Evolutionary conservation across 106 monocot species (phyloP).

Genomic region (Cymbidium sinense): DNA sequence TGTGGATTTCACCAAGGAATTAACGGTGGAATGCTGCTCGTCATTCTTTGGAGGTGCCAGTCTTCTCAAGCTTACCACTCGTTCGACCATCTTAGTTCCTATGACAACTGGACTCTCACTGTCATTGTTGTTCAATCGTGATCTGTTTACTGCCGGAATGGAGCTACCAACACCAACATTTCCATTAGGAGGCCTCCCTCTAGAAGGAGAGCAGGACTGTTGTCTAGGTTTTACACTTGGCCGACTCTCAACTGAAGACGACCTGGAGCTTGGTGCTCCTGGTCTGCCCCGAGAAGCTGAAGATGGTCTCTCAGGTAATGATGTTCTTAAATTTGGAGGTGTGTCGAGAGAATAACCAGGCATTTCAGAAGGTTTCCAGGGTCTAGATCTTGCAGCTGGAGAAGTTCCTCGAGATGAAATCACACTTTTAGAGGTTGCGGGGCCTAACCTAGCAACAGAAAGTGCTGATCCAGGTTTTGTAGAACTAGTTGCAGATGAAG

Average conservation of each 20-base stretch:
- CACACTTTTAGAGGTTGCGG: slow-evolving; percentile 17
- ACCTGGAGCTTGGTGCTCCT: slow-evolving; percentile 54
- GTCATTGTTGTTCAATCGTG: slow-evolving; percentile 27
- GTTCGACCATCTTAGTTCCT: slow-evolving; percentile 82
- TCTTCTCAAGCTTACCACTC: slow-evolving; percentile 62
- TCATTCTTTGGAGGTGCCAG: slow-evolving; percentile 72
- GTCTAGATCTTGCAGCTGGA: slow-evolving; percentile 59
- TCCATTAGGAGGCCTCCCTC: slow-evolving; percentile 62
- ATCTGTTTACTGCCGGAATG: slow-evolving; percentile 39
- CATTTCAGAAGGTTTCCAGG: slow-evolving; percentile 69
- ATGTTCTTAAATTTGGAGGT: slow-evolving; percentile 65
- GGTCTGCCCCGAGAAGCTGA: slow-evolving; percentile 72
- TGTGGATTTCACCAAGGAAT: slow-evolving; percentile 4
- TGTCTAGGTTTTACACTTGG: slow-evolving; percentile 32
- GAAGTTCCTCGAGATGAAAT: slow-evolving; percentile 41
- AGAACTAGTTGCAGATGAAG: slow-evolving; percentile 5
- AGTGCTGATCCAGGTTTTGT: slow-evolving; percentile 21
- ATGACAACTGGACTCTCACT: slow-evolving; percentile 51
- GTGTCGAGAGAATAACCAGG: slow-evolving; percentile 58
- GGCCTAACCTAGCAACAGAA: slow-evolving; percentile 9
- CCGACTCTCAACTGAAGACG: slow-evolving; percentile 55
- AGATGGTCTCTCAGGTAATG: slow-evolving; percentile 48
- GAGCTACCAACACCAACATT: slow-evolving; percentile 30
- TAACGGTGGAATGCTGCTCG: slow-evolving; percentile 14
- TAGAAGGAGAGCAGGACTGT: slow-evolving; percentile 76